phyloP scores from a whole-genome alignment of 225 moss, liverwort and hornwort genomes.

The Physcomitrium patens region DNA sequence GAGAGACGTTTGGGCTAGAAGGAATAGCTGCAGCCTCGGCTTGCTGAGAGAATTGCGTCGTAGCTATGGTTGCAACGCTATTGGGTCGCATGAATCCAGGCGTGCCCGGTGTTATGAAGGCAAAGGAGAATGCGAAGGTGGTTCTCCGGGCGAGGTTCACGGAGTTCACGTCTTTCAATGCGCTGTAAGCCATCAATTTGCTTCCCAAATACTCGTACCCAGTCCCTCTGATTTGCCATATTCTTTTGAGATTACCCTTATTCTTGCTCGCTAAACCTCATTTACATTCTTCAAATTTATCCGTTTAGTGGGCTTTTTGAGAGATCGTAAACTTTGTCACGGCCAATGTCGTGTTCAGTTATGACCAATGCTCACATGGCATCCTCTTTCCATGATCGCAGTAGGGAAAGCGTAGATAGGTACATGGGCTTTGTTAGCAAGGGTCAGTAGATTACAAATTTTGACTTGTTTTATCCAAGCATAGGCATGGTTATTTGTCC shows the following conservation, averaged over 20 bases:
- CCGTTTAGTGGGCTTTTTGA: no score
- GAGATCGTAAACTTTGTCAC: constrained; percentile 8
- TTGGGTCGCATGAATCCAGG: constrained; percentile 42
- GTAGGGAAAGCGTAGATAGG: neutral
- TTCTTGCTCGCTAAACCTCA: neutral
- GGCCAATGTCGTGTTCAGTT: neutral
- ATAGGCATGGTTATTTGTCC: neutral
- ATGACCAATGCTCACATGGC: constrained; percentile 7
- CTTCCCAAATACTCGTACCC: neutral
- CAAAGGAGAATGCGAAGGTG: constrained; percentile 35
- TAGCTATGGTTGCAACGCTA: constrained; percentile 39
- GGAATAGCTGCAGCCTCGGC: neutral
- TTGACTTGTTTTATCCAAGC: neutral
- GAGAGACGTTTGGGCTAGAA: constrained; percentile 6
- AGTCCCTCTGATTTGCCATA: neutral
- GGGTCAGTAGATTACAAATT: neutral
- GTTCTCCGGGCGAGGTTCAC: constrained; percentile 40
- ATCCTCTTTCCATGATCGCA: constrained; percentile 8
- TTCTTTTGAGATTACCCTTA: neutral
- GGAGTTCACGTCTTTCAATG: constrained; percentile 93
- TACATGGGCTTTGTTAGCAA: neutral
- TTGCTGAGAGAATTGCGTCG: constrained; percentile 31
- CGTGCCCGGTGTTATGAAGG: constrained; percentile 46
- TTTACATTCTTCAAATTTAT: no score
- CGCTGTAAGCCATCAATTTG: constrained; percentile 45